Conservation (phyloP, 768 basidiomycete genomes). For the Pleurotus cornucopiae region DNA sequence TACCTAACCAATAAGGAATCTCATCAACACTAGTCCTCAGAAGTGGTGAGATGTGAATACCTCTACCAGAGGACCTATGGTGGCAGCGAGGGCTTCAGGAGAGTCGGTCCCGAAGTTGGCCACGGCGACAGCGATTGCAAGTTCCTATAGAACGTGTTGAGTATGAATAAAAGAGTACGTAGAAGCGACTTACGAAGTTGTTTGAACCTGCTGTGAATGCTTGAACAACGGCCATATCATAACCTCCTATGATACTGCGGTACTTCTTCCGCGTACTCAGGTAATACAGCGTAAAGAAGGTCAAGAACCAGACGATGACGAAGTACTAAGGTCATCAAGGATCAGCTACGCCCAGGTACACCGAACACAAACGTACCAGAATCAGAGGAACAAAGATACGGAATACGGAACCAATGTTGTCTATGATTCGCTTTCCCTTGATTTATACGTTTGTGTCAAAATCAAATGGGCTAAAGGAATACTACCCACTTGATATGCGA, state of each 20-base stretch:
- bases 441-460: not conserved
- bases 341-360: no score
- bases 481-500: slow-evolving; percentile 49
- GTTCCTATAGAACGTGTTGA: slow-evolving; percentile 41
- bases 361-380: slow-evolving; percentile 19
- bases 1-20: not conserved
- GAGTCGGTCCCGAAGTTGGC: slow-evolving; percentile 76
- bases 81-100: slow-evolving; percentile 77
- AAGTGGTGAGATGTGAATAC: slow-evolving; percentile 28
- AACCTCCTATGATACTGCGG: slow-evolving; percentile 28
- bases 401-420: slow-evolving; percentile 74
- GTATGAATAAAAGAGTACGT: not conserved
- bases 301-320: slow-evolving; percentile 65
- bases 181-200: slow-evolving; percentile 53
- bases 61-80: slow-evolving; percentile 73
- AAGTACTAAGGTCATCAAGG: slow-evolving; percentile 44
- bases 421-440: slow-evolving; percentile 56
- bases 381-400: slow-evolving; percentile 78
- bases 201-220: slow-evolving; percentile 79
- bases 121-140: slow-evolving; percentile 80
- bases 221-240: slow-evolving; percentile 74
- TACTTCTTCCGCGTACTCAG: slow-evolving; percentile 30
- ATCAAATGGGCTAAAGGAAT: not conserved
- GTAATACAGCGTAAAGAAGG: slow-evolving; percentile 54
- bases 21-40: not conserved